Conservation (phyloP, 345 rosid species). For the Salix dunnii region DNA sequence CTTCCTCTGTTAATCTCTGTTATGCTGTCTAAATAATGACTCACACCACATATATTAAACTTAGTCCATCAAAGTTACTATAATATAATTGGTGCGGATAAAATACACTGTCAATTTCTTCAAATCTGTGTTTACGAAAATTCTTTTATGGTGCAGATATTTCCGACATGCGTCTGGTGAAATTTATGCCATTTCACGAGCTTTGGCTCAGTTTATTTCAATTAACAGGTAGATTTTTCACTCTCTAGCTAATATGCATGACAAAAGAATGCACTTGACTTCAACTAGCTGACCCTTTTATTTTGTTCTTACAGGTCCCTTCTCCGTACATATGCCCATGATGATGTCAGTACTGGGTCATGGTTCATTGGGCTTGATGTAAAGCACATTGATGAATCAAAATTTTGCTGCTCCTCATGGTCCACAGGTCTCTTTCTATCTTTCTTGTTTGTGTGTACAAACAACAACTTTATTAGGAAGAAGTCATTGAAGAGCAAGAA, state of each 20-base stretch:
- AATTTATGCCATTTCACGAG: conserved; percentile 61
- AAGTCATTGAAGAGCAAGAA: not conserved
- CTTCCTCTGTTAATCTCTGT: not conserved
- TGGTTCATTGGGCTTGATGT: conserved; percentile 68
- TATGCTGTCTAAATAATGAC: not conserved
- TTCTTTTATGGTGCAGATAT: conserved; percentile 45
- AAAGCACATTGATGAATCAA: conserved; percentile 55
- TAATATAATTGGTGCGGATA: not conserved
- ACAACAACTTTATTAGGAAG: not conserved
- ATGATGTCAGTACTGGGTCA: conserved; percentile 70
- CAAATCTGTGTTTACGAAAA: not conserved
- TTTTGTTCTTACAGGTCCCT: conserved; percentile 40
- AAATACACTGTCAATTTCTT: conserved; percentile 1
- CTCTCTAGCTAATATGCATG: not conserved
- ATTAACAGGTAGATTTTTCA: conserved; percentile 51
- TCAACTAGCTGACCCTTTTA: not conserved
- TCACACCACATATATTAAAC: not conserved
- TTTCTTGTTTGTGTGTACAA: not conserved
- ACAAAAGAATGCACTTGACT: not conserved
- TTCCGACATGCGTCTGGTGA: conserved; percentile 78
- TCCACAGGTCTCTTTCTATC: conserved; percentile 47
- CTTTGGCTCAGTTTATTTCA: conserved; percentile 65
- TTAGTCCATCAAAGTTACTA: not conserved
- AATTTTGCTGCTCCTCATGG: conserved; percentile 78
- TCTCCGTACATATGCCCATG: conserved; percentile 62